Conservation (phyloP, 768 basidiomycete genomes). For the Mrakia gelida region DNA sequence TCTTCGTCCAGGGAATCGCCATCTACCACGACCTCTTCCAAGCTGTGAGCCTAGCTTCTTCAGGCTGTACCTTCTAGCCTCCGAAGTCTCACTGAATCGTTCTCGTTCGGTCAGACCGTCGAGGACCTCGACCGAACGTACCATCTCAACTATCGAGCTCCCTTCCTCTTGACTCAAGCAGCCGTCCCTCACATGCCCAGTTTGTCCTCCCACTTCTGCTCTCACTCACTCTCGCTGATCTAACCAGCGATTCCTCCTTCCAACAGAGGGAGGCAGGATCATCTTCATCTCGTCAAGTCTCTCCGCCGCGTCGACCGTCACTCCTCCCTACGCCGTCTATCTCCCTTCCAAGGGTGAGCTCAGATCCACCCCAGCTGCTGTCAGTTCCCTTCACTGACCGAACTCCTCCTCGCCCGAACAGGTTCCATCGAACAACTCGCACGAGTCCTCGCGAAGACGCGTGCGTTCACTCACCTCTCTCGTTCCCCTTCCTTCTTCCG, state of each 20-base stretch:
- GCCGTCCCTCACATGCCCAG: constrained; percentile 20
- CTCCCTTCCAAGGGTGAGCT: constrained; percentile 12
- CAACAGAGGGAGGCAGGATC: constrained; percentile 2
- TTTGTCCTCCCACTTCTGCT: neutral
- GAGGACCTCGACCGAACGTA: constrained; percentile 4
- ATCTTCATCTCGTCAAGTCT: constrained; percentile 5
- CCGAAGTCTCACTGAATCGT: neutral
- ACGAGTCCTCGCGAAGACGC: constrained; percentile 16
- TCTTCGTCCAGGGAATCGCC: neutral
- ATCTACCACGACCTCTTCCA: neutral
- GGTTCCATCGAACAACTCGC: constrained; percentile 16
- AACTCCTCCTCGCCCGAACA: neutral
- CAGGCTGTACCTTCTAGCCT: no score
- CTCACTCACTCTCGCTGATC: neutral
- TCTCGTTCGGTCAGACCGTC: neutral
- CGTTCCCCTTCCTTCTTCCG: neutral
- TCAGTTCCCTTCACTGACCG: neutral
- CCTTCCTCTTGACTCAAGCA: constrained; percentile 7
- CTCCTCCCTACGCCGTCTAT: constrained; percentile 15
- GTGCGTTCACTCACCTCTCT: neutral
- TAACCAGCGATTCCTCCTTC: neutral
- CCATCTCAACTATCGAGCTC: constrained; percentile 11
- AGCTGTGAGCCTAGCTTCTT: no score
- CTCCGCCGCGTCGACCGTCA: neutral
- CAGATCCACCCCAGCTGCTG: neutral